Conservation (phyloP, 805 yeast species). For the Yarrowia phangngaensis region DNA sequence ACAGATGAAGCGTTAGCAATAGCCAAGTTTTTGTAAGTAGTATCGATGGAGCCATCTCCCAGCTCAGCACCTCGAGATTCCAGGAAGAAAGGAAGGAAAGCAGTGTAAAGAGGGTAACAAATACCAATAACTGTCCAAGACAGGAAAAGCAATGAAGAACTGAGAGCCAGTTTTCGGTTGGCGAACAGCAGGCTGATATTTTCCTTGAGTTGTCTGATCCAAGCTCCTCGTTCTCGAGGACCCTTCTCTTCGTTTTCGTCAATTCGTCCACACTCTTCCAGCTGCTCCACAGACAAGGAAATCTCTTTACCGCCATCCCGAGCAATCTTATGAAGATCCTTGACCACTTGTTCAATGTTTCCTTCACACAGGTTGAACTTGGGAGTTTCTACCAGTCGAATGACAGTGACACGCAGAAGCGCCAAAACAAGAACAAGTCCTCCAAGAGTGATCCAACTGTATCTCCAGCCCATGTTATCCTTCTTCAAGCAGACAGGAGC, state of each 20-base stretch:
- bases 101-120: slow-evolving; percentile 55
- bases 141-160: slow-evolving; percentile 46
- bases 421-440: slow-evolving; percentile 51
- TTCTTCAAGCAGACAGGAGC: slow-evolving; percentile 44
- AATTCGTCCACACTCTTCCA: slow-evolving; percentile 46
- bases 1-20: slow-evolving; percentile 48
- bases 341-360: slow-evolving; percentile 49
- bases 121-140: slow-evolving; percentile 59
- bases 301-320: slow-evolving; percentile 44
- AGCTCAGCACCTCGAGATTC: slow-evolving; percentile 47
- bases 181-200: slow-evolving; percentile 48
- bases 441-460: slow-evolving; percentile 52
- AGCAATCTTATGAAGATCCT: slow-evolving; percentile 49
- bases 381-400: slow-evolving; percentile 53
- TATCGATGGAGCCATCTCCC: slow-evolving; percentile 33
- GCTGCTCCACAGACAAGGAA: slow-evolving; percentile 48
- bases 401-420: slow-evolving; percentile 46
- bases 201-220: slow-evolving; percentile 28
- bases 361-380: slow-evolving; percentile 53
- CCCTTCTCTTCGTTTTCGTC: slow-evolving; percentile 6
- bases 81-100: slow-evolving; percentile 52
- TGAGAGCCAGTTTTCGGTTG: slow-evolving; percentile 44
- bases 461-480: slow-evolving; percentile 60
- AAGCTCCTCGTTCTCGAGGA: neutral
- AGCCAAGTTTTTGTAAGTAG: slow-evolving; percentile 37